Evolutionary conservation across 306 rosid species (phyloP).

Genomic region (Arachis hypogaea): DNA sequence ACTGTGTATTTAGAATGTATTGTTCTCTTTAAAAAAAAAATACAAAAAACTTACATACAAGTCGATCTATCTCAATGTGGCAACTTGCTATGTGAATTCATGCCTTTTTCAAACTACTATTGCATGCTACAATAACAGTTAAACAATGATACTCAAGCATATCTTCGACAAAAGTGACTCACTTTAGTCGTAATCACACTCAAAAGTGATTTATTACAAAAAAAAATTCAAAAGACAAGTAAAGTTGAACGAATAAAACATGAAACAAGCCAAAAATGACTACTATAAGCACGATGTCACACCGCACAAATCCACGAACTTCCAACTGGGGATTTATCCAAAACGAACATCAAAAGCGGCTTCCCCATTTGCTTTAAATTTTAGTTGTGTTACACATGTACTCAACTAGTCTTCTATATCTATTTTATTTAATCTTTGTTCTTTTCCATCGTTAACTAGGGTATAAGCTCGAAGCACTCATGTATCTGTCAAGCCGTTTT

Average conservation of each 20-base stretch:
- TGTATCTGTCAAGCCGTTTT: too few species aligned
- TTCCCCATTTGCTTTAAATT: slow-evolving; percentile 23
- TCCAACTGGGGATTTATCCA: slow-evolving; percentile 30
- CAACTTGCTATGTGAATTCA: slow-evolving; percentile 20
- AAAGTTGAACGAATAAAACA: slow-evolving; percentile 2
- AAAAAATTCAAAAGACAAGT: not conserved
- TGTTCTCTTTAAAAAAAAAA: not conserved
- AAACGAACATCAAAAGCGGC: slow-evolving; percentile 26
- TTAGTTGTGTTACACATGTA: too few species aligned
- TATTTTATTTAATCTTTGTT: not conserved
- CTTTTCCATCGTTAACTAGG: too few species aligned
- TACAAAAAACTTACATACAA: too few species aligned
- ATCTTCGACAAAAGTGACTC: slow-evolving; percentile 30
- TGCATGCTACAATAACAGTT: slow-evolving; percentile 12
- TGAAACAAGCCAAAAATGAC: slow-evolving; percentile 36
- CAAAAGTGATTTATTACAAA: slow-evolving; percentile 23
- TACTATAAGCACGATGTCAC: slow-evolving; percentile 35
- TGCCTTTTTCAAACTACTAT: slow-evolving; percentile 3
- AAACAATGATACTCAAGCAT: slow-evolving; percentile 14
- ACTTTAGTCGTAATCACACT: slow-evolving; percentile 36
- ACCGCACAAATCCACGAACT: slow-evolving; percentile 35
- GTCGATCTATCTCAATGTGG: not conserved
- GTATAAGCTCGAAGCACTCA: too few species aligned
- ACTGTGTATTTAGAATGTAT: not conserved
- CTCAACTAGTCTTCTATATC: too few species aligned